These are phyloP conservation scores for Colletotrichum simmondsii DNA, from an alignment of 2,329 filamentous ascomycete species.

Conservation along the genomic window DNA sequence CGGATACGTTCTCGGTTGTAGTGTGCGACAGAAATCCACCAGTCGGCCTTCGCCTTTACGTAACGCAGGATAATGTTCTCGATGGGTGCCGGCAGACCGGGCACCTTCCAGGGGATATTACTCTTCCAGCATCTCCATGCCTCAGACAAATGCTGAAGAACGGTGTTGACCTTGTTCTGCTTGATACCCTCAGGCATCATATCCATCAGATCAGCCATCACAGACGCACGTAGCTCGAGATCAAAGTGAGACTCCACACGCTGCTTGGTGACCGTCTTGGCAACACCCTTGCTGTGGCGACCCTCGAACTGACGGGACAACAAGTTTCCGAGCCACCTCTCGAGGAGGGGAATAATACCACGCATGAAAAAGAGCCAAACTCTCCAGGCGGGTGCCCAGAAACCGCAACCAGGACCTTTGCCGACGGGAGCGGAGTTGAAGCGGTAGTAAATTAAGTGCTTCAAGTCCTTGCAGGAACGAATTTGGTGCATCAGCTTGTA, in stretches of 20 bases:
- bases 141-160: constrained; percentile 95
- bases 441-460: constrained; percentile 98
- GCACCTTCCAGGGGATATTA: constrained; percentile 99
- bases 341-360: constrained; percentile 94
- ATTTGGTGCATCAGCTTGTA: constrained; percentile 99
- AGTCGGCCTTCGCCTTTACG: constrained; percentile 98
- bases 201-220: constrained; percentile 99
- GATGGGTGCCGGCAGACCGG: constrained; percentile 93
- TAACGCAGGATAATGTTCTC: constrained; percentile 99
- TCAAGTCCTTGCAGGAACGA: constrained; percentile 97
- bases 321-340: constrained; percentile 97
- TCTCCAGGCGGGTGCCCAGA: constrained; percentile 98
- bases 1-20: constrained; percentile 98
- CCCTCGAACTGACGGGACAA: constrained; percentile 98
- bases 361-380: constrained; percentile 99
- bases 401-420: constrained; percentile 97
- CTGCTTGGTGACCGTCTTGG: constrained; percentile 99
- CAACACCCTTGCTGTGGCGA: constrained; percentile 97
- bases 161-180: constrained; percentile 98
- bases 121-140: constrained; percentile 99
- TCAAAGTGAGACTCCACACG: constrained; percentile 99
- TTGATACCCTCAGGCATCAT: constrained; percentile 99
- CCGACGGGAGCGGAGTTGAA: constrained; percentile 98
- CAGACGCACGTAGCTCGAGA: constrained; percentile 93
- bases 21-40: constrained; percentile 99